Evolutionary conservation across 495 filamentous ascomycete genomes (phyloP).

Genomic region (Xylaria intraflava): DNA sequence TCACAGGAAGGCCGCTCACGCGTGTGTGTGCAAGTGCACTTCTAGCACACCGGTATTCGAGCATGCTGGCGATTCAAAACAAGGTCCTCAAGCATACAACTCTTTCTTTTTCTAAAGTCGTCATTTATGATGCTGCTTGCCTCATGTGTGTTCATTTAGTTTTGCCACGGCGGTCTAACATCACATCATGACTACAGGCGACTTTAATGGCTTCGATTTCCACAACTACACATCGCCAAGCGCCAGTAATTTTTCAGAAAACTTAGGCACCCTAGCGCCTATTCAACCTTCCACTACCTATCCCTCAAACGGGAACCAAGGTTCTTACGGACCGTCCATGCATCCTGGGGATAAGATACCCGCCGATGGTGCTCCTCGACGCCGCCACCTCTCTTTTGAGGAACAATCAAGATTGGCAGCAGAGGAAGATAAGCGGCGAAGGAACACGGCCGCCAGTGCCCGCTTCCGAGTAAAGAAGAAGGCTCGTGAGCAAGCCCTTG

Average conservation of each 20-base stretch:
- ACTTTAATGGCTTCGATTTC: conserved; percentile 44
- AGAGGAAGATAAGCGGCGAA: conserved; percentile 94
- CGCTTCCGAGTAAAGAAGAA: conserved; percentile 99
- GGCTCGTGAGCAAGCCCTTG: conserved; percentile 90
- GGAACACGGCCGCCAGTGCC: conserved; percentile 91
- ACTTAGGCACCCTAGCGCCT: conserved; percentile 39
- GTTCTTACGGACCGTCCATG: conserved; percentile 35
- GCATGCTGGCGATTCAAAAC: conserved; percentile 1
- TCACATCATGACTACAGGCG: conserved; percentile 43
- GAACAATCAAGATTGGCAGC: conserved; percentile 70
- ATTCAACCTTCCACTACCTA: conserved; percentile 40
- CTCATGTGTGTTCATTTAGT: conserved; percentile 17
- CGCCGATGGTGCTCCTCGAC: conserved; percentile 28
- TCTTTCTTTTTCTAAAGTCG: conserved; percentile 15
- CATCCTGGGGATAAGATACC: conserved; percentile 49
- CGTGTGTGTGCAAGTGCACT: conserved; percentile 3
- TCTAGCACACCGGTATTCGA: conserved; percentile 6
- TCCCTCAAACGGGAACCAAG: conserved; percentile 32
- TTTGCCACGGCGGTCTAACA: conserved; percentile 21
- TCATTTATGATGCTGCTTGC: conserved; percentile 19
- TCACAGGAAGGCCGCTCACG: conserved; percentile 13
- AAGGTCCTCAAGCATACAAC: conserved; percentile 1
- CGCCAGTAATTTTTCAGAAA: conserved; percentile 38
- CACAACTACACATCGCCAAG: conserved; percentile 42
- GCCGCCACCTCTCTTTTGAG: conserved; percentile 48